Percentiles rank a stretch among this genome's conserved stretches.
These are phyloP conservation scores for Russula sp. DNA, from an alignment of 768 basidiomycete genomes.

Conservation along the genomic window DNA sequence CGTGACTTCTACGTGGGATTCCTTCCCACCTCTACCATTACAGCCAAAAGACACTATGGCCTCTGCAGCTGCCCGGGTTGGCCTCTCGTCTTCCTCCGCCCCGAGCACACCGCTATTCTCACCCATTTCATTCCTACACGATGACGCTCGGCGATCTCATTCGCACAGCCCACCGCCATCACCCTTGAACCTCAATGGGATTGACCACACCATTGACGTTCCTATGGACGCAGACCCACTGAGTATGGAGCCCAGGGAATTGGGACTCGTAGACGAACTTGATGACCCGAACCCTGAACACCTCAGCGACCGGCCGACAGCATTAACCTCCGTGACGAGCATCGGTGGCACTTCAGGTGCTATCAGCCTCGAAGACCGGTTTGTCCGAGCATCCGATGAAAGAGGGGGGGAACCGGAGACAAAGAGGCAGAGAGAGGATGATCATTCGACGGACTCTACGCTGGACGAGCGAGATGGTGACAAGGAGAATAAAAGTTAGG, in stretches of 20 bases:
- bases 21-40: slow-evolving; percentile 58
- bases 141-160: slow-evolving; percentile 73
- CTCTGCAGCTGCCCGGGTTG: slow-evolving; percentile 35
- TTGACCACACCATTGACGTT: slow-evolving; percentile 31
- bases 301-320: slow-evolving; percentile 72
- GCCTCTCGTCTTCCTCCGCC: slow-evolving; percentile 45
- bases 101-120: slow-evolving; percentile 82
- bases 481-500: slow-evolving; percentile 45
- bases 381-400: slow-evolving; percentile 42
- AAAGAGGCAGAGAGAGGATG: slow-evolving; percentile 22
- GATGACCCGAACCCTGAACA: slow-evolving; percentile 83
- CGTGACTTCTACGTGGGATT: slow-evolving; percentile 74
- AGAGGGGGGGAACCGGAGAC: slow-evolving; percentile 14
- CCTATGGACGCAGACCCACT: slow-evolving; percentile 32
- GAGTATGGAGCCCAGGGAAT: slow-evolving; percentile 39
- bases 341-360: slow-evolving; percentile 39
- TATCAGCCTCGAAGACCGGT: slow-evolving; percentile 54
- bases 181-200: slow-evolving; percentile 48
- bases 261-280: slow-evolving; percentile 80
- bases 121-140: slow-evolving; percentile 82
- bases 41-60: slow-evolving; percentile 28
- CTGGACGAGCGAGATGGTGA: slow-evolving; percentile 39
- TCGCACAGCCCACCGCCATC: slow-evolving; percentile 77
- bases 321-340: slow-evolving; percentile 59
- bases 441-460: slow-evolving; percentile 14